Percentiles rank a stretch among this genome's conserved stretches.
Evolutionary conservation across 2,329 filamentous ascomycete species (phyloP).

Genomic region (Lasiodiplodia hormozganensis): DNA sequence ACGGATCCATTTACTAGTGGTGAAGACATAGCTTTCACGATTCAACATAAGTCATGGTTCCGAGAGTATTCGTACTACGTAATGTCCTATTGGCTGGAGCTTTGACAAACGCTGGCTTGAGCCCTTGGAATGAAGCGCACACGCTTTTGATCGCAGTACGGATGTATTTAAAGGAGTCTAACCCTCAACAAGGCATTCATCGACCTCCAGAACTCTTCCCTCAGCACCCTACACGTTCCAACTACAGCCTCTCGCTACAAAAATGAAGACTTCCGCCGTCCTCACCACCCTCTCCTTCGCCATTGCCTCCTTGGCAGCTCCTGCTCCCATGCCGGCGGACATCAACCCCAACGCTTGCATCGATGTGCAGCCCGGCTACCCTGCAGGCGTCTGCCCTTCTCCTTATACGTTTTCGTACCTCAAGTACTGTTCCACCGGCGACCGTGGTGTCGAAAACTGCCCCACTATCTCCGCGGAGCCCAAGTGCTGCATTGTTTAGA

Average conservation of each 20-base stretch:
- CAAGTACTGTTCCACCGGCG: not conserved
- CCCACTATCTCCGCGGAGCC: not conserved
- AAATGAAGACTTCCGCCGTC: not conserved
- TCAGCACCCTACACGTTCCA: not conserved
- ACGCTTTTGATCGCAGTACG: no score
- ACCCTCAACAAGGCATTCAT: no score
- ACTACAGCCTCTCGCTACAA: not conserved
- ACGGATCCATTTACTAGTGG: not conserved
- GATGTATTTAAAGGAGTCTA: no score
- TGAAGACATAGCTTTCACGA: no score
- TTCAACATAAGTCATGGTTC: no score
- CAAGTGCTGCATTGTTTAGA: slow-evolving; percentile 13
- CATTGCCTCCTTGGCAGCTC: not conserved
- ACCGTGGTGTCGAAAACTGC: not conserved
- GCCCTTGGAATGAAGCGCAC: no score
- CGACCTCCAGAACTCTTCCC: accelerated
- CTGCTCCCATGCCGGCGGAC: not conserved
- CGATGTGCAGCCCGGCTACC: not conserved
- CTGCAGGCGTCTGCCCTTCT: not conserved
- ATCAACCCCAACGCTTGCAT: slow-evolving; percentile 1
- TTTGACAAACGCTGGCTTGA: no score
- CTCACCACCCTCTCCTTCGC: not conserved
- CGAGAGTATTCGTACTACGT: not conserved
- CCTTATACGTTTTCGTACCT: not conserved
- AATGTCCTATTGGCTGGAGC: not conserved